Evolutionary conservation across 139 green algal species (phyloP).

Genomic region (Chlorella ohadii): DNA sequence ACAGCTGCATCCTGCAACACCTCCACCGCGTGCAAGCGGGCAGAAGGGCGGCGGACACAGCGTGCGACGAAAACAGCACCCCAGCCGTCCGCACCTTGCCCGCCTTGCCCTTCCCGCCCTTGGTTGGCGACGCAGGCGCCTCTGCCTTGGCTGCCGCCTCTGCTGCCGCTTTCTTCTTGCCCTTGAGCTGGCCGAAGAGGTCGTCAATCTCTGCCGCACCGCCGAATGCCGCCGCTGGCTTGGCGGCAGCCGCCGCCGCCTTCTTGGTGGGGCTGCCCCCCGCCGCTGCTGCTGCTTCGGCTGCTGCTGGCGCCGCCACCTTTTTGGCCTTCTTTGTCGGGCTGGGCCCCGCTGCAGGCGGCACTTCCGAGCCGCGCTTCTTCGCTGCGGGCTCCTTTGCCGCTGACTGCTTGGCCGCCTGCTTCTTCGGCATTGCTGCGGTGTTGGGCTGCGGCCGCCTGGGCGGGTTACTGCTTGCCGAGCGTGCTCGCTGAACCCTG

Average conservation of each 20-base stretch:
- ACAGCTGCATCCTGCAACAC: no score
- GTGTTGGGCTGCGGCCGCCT: not conserved
- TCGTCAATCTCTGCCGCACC: slow-evolving; percentile 63
- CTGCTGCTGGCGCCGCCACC: not conserved
- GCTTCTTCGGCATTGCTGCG: not conserved
- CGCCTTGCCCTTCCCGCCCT: slow-evolving; percentile 7
- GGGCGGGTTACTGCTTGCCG: not conserved
- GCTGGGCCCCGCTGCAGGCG: not conserved
- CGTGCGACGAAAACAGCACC: not conserved
- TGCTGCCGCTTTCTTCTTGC: slow-evolving; percentile 20
- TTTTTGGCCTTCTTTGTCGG: not conserved
- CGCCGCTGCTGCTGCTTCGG: not conserved
- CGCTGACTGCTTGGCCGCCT: no score
- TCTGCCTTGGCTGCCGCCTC: not conserved
- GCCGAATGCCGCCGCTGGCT: not conserved
- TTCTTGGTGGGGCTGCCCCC: not conserved
- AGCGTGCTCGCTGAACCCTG: not conserved
- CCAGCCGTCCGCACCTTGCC: not conserved
- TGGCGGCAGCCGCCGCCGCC: not conserved
- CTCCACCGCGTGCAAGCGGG: not conserved
- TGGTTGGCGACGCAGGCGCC: no score
- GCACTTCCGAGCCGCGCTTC: not conserved
- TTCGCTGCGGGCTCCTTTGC: not conserved
- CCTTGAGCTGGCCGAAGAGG: slow-evolving; percentile 59
- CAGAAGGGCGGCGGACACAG: no score